Evolutionary conservation across 805 yeast genomes (phyloP).

Genomic region (Priceomyces fermenticarens): DNA sequence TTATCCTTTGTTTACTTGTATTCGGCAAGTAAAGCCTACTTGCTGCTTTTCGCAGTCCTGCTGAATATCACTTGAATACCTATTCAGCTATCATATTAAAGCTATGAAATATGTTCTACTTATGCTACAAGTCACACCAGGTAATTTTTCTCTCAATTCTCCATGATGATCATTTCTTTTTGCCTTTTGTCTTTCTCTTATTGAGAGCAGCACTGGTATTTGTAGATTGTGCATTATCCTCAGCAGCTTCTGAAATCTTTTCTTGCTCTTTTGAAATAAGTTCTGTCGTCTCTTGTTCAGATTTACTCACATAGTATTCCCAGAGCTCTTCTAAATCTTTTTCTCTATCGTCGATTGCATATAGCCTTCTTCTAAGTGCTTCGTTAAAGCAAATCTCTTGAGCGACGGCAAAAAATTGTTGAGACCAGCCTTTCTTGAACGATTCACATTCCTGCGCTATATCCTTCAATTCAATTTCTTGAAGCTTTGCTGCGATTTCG

Average conservation of each 20-base stretch:
- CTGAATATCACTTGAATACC: no score
- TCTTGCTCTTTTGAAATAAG: background rate
- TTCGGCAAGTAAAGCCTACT: no score
- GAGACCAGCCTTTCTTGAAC: conserved; percentile 78
- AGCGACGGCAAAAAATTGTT: conserved; percentile 67
- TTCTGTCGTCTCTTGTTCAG: conserved; percentile 8
- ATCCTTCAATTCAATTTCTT: conserved; percentile 78
- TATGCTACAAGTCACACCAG: no score
- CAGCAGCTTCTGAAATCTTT: background rate
- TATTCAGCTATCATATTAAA: no score
- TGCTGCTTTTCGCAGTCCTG: no score
- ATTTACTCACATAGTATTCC: conserved; percentile 24
- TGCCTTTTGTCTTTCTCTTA: no score
- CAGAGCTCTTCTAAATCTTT: conserved; percentile 32
- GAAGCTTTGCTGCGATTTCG: conserved; percentile 70
- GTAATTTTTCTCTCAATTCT: no score
- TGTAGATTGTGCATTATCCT: no score
- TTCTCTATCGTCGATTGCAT: conserved; percentile 40
- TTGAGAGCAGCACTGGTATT: no score
- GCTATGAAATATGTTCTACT: no score
- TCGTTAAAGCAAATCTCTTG: conserved; percentile 91
- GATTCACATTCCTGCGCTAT: conserved; percentile 71
- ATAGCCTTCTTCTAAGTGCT: conserved; percentile 76
- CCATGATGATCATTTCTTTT: no score
- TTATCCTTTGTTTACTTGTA: no score